Conservation (phyloP, 2,329 filamentous ascomycete genomes). For the Thelonectria rubi region DNA sequence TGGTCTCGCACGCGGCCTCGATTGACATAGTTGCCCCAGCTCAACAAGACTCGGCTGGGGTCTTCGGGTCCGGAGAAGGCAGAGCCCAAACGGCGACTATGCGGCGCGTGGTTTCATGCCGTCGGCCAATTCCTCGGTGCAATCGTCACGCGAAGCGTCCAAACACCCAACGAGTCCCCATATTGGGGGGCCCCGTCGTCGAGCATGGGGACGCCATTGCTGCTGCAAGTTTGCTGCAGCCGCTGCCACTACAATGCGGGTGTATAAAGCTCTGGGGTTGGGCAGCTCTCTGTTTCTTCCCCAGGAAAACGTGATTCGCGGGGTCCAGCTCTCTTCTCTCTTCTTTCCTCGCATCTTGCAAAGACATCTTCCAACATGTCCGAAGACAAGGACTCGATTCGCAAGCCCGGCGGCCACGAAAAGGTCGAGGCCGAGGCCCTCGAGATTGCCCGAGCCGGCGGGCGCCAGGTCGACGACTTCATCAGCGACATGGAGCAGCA, state of each 20-base stretch:
- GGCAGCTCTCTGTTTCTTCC: neutral
- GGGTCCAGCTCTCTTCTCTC: slow-evolving; percentile 12
- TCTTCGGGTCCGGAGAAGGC: too few relatives aligned
- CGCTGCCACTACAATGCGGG: slow-evolving; percentile 17
- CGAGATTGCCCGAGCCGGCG: slow-evolving; percentile 48
- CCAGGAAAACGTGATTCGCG: slow-evolving; percentile 21
- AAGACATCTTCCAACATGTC: slow-evolving; percentile 27
- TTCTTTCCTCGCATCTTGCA: neutral
- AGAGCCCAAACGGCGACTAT: too few relatives aligned
- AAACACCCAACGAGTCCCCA: slow-evolving; percentile 23
- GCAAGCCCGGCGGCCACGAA: slow-evolving; percentile 32
- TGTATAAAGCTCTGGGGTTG: slow-evolving; percentile 19
- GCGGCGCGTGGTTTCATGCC: slow-evolving; percentile 9
- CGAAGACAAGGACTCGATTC: slow-evolving; percentile 36
- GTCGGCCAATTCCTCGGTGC: slow-evolving; percentile 40
- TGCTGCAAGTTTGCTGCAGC: too few relatives aligned
- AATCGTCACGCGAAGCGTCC: slow-evolving; percentile 33
- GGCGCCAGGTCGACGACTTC: slow-evolving; percentile 49
- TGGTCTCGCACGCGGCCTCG: too few relatives aligned
- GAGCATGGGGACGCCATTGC: neutral
- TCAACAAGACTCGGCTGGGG: too few relatives aligned
- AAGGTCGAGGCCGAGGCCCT: slow-evolving; percentile 48
- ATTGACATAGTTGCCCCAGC: too few relatives aligned
- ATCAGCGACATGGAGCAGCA: slow-evolving; percentile 54
- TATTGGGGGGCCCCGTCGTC: slow-evolving; percentile 12